Evolutionary conservation across 31 red algal genomes (phyloP), one percentile per base, ranked within the genome.

Genomic region (Odonthalia washingtoniensis): DNA sequence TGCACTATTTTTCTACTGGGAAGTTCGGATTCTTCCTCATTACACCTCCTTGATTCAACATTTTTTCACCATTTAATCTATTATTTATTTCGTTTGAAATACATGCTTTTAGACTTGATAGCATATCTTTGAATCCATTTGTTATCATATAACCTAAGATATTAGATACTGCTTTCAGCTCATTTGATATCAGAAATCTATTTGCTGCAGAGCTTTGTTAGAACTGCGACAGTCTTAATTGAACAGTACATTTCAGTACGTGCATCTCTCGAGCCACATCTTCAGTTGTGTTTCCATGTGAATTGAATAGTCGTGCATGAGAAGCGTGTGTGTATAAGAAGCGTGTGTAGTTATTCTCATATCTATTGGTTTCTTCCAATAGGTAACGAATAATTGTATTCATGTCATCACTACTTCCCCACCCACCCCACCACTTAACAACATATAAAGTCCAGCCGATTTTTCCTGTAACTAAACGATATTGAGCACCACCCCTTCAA

Each of bases 391-490:
- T 77, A 14, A 46, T 0, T 14, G 0, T 77, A 39, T 77, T 77
- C 30, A 77, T 39, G 0, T 77, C 74, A 26, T 70, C 67, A 34
- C 67, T 36, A 6, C 14, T 6, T 45, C 0, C 38, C 74, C 38
- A 39, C 18, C 74, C 35, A 9, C 74, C 74, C 74, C 39, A 77
- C 0, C 30, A 77, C 44, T 77, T 77, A 0, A 77, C 74, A 27
- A 77, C 74, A 77, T 77, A 9, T 16, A 77, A 30, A 18, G 67
- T 6, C 67, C 67, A 30, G 26, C 67, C 24, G 14, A 61, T 12
- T 70, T 70, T 70, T 36, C 67, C 67, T 30, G 30, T 45, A 46
- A 77, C 17, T 18, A 77, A 77, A 9, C 38, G n/a, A 77, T 77
- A 37, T 45, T 77, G 0, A 0, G 74, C 74, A 16, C 38, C 74